Base-by-base conservation (phyloP, 108 stramenopile species). In the Pseudonitzschia multistriata region DNA sequence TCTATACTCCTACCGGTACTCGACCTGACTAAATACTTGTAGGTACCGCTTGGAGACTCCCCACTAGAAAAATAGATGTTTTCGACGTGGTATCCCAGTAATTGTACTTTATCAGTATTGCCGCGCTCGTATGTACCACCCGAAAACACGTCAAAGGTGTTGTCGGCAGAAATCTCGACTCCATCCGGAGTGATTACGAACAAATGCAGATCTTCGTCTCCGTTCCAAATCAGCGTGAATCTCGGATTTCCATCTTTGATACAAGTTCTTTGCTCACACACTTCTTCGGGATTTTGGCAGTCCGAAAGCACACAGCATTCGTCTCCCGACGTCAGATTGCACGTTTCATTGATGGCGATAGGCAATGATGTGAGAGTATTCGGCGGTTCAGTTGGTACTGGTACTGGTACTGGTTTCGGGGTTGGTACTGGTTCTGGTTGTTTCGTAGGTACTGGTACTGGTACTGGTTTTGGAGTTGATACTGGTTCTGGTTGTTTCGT, bases 161-260 rank as follows among this genome's bases (percentile, higher is more conserved):
- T 31, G 28, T 39, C 21, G 19, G 21, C 36, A 8, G 65, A 67
- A 17, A 78, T 53, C 27, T 60, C 34, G 6, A 57, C 52, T 34
- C 71, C 71, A 53, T 55, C 69, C 19, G 77, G 71, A 19, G 77
- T 78, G 25, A 61, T 11, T 6, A 72, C 77, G 52, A 62, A 72
- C 14, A 78, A 27, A 35, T 67, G 48, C 5, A 78, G 57, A 36
- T 61, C 49, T 48, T 78, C 70, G 36, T 71, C 66, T 24, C 77
- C 77, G 50, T 57, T 56, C 77, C 77, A 78, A 7, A 48, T 62
- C 49, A 78, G 47, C 22, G 68, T 72, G 36, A 78, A 66, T 28
- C 77, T 60, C 37, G 71, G 77, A 65, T 72, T 72, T 15, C 77
- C 77, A 35, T 67, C 71, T 28, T 49, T 66, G 35, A 78, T 78